These are phyloP conservation scores for Coemansia sp. DNA, from an alignment of 192 early-diverging fungal species.

Conservation along the genomic window DNA sequence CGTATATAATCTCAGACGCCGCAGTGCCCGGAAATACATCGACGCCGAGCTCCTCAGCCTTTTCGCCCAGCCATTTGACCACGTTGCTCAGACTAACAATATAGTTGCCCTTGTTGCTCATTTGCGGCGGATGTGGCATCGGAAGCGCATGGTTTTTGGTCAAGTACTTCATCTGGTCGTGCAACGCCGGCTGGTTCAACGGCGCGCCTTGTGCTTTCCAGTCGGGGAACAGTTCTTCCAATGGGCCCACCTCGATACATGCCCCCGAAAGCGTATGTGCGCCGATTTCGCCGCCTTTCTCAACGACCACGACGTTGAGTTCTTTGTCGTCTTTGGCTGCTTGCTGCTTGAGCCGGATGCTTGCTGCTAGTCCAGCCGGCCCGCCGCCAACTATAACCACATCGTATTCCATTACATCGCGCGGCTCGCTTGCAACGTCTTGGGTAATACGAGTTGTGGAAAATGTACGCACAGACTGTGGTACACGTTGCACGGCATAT, in stretches of 20 bases:
- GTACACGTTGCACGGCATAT: not conserved
- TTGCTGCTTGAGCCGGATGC: constrained; percentile 89
- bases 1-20: constrained; percentile 89
- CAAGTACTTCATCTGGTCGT: constrained; percentile 84
- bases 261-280: constrained; percentile 95
- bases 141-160: constrained; percentile 77
- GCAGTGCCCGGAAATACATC: constrained; percentile 93
- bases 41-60: constrained; percentile 93
- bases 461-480: not conserved
- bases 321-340: constrained; percentile 80
- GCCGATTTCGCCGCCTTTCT: constrained; percentile 93
- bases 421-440: constrained; percentile 45
- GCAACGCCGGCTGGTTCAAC: constrained; percentile 76
- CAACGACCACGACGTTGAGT: constrained; percentile 83
- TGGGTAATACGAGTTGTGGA: not conserved
- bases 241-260: constrained; percentile 85
- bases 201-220: constrained; percentile 97
- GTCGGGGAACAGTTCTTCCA: constrained; percentile 95
- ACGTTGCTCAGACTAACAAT: constrained; percentile 94
- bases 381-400: constrained; percentile 96
- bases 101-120: constrained; percentile 97
- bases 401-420: constrained; percentile 84
- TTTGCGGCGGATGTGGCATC: constrained; percentile 86
- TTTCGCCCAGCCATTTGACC: constrained; percentile 92
- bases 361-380: constrained; percentile 91